These are phyloP conservation scores for Entomophthora muscae DNA, from an alignment of 371 early-diverging fungal species.

Conservation along the genomic window DNA sequence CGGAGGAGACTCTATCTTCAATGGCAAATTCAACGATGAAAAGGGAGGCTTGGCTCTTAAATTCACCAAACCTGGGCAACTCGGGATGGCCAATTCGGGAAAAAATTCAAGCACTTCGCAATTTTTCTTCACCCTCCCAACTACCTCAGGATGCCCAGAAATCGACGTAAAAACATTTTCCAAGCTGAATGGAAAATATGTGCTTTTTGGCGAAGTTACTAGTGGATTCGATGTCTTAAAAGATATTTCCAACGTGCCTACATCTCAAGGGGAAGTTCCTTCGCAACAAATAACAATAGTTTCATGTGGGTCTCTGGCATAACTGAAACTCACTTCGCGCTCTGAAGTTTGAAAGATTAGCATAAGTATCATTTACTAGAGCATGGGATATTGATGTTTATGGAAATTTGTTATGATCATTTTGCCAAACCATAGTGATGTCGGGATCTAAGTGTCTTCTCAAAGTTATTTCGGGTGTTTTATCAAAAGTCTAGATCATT, in stretches of 20 bases:
- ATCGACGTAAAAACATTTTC: conserved; percentile 13
- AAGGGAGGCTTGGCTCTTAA: conserved; percentile 31
- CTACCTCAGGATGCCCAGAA: conserved; percentile 9
- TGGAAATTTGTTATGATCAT: no score
- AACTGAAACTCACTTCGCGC: neutral
- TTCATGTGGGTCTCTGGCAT: neutral
- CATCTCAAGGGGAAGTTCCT: neutral
- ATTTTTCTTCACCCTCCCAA: conserved; percentile 9
- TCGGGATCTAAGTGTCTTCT: no score
- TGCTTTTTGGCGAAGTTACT: conserved; percentile 86
- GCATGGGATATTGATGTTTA: no score
- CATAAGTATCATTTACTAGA: no score
- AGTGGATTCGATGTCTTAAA: neutral
- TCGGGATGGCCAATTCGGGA: conserved; percentile 78
- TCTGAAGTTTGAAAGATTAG: no score
- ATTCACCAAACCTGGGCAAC: conserved; percentile 25
- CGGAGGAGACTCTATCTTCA: conserved; percentile 54
- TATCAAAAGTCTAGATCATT: no score
- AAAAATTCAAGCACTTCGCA: conserved; percentile 72
- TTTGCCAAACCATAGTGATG: no score
- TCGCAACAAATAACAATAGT: neutral
- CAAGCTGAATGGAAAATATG: conserved; percentile 98
- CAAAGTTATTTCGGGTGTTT: no score
- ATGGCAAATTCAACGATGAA: conserved; percentile 50
- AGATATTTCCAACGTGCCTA: neutral